phyloP scores from a whole-genome alignment of 2,329 filamentous ascomycete species.

The Domatiomyces globalis region DNA sequence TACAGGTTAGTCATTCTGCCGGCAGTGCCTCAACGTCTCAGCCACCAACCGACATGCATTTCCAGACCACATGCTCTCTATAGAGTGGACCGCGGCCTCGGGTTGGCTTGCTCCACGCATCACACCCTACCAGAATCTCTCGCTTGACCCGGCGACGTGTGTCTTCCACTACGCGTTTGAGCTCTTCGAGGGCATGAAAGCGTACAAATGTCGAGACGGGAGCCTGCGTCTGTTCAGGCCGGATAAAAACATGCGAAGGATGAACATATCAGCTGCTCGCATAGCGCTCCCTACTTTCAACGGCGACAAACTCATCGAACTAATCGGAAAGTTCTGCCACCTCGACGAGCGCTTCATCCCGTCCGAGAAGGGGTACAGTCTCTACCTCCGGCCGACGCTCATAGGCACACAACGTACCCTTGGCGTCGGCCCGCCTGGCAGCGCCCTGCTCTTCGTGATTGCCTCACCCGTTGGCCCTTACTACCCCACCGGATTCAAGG shows the following conservation, averaged over 20 bases:
- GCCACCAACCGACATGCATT: not conserved
- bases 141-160: constrained; percentile 86
- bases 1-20: constrained; percentile 47
- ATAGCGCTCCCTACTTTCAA: constrained; percentile 88
- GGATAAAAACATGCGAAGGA: constrained; percentile 85
- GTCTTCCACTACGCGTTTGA: constrained; percentile 98
- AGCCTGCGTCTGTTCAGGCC: constrained; percentile 80
- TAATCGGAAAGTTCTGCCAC: constrained; percentile 67
- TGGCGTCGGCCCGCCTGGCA: constrained; percentile 81
- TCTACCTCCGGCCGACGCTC: constrained; percentile 91
- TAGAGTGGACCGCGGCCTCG: constrained; percentile 76
- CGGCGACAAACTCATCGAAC: constrained; percentile 55
- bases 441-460: constrained; percentile 85
- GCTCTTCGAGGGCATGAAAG: constrained; percentile 99
- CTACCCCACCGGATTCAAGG: constrained; percentile 97
- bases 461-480: constrained; percentile 94
- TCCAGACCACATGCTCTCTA: constrained; percentile 86
- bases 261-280: constrained; percentile 81
- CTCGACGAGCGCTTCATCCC: constrained; percentile 86
- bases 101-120: constrained; percentile 79
- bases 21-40: not conserved
- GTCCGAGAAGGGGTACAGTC: constrained; percentile 68
- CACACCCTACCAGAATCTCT: constrained; percentile 90
- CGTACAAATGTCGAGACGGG: constrained; percentile 73
- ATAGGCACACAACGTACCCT: constrained; percentile 94